phyloP scores from a whole-genome alignment of 768 basidiomycete genomes.

The Boletus bicolor region DNA sequence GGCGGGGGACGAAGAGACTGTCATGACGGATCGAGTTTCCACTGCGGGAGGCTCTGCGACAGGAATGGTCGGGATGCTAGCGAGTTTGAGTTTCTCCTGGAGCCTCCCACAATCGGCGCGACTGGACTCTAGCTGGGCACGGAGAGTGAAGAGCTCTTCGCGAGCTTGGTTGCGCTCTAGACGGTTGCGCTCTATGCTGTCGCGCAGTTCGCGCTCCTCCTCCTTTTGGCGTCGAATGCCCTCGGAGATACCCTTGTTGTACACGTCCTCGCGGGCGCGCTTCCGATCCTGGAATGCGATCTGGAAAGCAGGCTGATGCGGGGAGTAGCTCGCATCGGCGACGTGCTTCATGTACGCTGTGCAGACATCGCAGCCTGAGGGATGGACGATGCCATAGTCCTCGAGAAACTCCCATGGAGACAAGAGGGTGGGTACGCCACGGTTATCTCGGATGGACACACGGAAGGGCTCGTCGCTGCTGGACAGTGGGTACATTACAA shows the following conservation, averaged over 20 bases:
- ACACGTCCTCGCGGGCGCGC: constrained; percentile 36
- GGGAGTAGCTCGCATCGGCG: constrained; percentile 38
- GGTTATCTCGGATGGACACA: constrained; percentile 26
- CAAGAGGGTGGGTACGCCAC: constrained; percentile 32
- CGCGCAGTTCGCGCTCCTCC: constrained; percentile 35
- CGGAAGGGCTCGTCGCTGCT: constrained; percentile 33
- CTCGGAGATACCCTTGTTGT: constrained; percentile 39
- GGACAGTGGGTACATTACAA: constrained; percentile 33
- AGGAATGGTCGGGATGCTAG: background rate
- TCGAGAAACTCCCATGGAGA: constrained; percentile 41
- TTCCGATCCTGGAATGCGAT: constrained; percentile 40
- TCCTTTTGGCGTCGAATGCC: constrained; percentile 40
- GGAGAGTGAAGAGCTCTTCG: constrained; percentile 31
- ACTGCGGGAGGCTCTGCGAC: constrained; percentile 4
- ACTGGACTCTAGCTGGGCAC: constrained; percentile 33
- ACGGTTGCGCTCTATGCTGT: constrained; percentile 34
- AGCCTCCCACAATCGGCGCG: constrained; percentile 34
- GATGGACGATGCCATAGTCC: constrained; percentile 39
- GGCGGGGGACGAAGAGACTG: constrained; percentile 5
- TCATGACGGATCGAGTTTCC: background rate
- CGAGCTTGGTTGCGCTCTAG: constrained; percentile 36
- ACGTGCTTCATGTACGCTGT: constrained; percentile 40
- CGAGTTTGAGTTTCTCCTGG: constrained; percentile 22
- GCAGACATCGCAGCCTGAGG: constrained; percentile 38
- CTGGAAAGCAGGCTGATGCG: constrained; percentile 38